Conservation (phyloP, 371 early-diverging fungal species). For the Fennellomyces sp. region DNA sequence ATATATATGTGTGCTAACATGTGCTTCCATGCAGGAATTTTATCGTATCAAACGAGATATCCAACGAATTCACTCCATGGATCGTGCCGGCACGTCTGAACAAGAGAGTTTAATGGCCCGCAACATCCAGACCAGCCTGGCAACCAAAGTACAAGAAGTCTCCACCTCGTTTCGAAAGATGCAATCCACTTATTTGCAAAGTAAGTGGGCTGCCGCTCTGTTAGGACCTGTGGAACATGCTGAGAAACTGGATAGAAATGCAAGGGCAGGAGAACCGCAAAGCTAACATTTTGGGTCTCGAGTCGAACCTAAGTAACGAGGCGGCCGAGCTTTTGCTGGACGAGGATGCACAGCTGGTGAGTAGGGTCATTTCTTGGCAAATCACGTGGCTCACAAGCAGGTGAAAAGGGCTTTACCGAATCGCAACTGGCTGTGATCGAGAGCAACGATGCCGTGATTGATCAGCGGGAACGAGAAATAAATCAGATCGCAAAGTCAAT, state of each 20-base stretch:
- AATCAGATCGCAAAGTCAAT: constrained; percentile 94
- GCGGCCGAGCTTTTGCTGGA: constrained; percentile 48
- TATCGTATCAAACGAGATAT: constrained; percentile 81
- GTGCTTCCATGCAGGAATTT: constrained; percentile 67
- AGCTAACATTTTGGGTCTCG: constrained; percentile 48
- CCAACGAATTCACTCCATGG: constrained; percentile 68
- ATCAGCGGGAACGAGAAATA: constrained; percentile 89
- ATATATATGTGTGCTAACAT: not conserved
- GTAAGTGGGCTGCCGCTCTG: constrained; percentile 42
- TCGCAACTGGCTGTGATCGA: constrained; percentile 80
- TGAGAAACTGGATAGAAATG: constrained; percentile 25
- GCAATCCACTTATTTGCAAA: constrained; percentile 88
- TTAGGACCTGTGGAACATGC: not conserved
- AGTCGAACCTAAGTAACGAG: constrained; percentile 39
- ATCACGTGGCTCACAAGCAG: no score
- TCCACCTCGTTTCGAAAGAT: constrained; percentile 81
- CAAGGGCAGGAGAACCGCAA: constrained; percentile 52
- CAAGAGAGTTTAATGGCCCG: constrained; percentile 76
- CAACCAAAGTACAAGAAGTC: constrained; percentile 87
- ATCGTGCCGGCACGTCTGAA: constrained; percentile 38
- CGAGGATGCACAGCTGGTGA: constrained; percentile 52
- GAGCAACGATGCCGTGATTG: constrained; percentile 70
- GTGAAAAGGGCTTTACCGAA: constrained; percentile 89
- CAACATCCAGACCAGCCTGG: constrained; percentile 90
- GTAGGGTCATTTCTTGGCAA: not conserved